Base-by-base conservation (phyloP, 805 yeast genomes). In the Suhomyces vadensis region DNA sequence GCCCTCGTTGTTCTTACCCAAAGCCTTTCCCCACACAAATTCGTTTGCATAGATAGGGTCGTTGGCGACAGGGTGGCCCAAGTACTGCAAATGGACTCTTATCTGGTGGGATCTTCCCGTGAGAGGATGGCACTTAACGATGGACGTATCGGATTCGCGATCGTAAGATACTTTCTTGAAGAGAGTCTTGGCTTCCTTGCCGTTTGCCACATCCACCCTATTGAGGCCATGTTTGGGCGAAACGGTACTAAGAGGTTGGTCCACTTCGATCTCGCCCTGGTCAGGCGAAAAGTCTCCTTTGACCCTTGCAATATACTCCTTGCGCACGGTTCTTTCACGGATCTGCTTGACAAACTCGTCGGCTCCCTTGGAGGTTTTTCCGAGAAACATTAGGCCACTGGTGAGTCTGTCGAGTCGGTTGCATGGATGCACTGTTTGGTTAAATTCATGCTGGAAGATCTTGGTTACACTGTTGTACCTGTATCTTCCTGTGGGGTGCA, bases 41-140 rank as follows among this genome's bases (percentile, higher is more conserved):
- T 75, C 78, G 54, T 87, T 87, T 2, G 96, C 85, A 57, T 90
- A 92, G 1, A 91, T 74, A 0, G 97, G 97, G 50, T 71, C 77
- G 51, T 71, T 71, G 35, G 77, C 77, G 26, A 71, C 68, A 1
- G 75, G 74, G 45, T 72, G 77, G 0, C 97, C 97, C n/a, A 94
- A 54, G 52, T 74, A 85, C 64, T 91, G 97, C 44, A 94, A 66
- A 67, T 94, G 99, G 1, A 94, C 96, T 48, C 99, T 72, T 40
- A 94, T 90, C 61, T 92, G 99, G 63, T 92, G 99, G 0, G 97
- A 89, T 58, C 99, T 74, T 0, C 99, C 99, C 0, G 99, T 92
- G 13, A 77, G 67, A 1, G 99, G 99, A 51, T 72, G 77, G 64
- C 98, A 92, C 48, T 81, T 73, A 3, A 94, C 96, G 21, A 94